Percentiles rank a stretch among this genome's conserved stretches.
phyloP scores from a whole-genome alignment of 805 yeast genomes.

The Kodamaea sagamina region DNA sequence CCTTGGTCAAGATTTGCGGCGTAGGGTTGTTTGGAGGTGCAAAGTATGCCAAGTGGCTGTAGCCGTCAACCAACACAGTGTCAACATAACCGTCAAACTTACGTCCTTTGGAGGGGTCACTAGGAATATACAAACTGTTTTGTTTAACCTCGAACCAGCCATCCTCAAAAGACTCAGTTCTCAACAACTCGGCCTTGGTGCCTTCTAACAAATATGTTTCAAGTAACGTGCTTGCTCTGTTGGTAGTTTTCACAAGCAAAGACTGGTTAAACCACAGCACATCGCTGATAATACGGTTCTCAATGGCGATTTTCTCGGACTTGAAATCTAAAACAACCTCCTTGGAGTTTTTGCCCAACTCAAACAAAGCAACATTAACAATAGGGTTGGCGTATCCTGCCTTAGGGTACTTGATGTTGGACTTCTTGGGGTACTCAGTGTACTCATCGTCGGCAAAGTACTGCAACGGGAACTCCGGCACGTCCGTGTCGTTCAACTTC shows the following conservation, averaged over 20 bases:
- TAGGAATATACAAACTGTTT: constrained; percentile 38
- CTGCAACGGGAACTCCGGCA: constrained; percentile 53
- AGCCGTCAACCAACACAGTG: constrained; percentile 59
- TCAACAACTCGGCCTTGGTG: constrained; percentile 35
- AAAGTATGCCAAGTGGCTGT: constrained; percentile 80
- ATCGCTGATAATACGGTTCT: constrained; percentile 60
- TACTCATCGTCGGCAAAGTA: constrained; percentile 43
- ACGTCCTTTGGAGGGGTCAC: constrained; percentile 35
- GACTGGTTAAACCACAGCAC: constrained; percentile 56
- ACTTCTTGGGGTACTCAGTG: constrained; percentile 49
- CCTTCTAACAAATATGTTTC: constrained; percentile 50
- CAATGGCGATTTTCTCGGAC: constrained; percentile 26
- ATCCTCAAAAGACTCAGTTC: constrained; percentile 51
- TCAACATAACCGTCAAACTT: constrained; percentile 74
- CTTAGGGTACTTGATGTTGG: constrained; percentile 64
- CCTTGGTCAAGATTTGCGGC: constrained; percentile 59
- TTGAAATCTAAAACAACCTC: constrained; percentile 17
- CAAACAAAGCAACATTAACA: constrained; percentile 48
- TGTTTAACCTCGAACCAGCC: constrained; percentile 58
- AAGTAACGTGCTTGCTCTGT: constrained; percentile 59
- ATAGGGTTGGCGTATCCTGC: constrained; percentile 68
- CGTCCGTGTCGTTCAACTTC: constrained; percentile 60
- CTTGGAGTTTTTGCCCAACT: constrained; percentile 26
- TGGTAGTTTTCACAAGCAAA: constrained; percentile 60
- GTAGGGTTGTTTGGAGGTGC: constrained; percentile 56